Conservation (phyloP, 768 basidiomycete species). For the Boletus sp. region DNA sequence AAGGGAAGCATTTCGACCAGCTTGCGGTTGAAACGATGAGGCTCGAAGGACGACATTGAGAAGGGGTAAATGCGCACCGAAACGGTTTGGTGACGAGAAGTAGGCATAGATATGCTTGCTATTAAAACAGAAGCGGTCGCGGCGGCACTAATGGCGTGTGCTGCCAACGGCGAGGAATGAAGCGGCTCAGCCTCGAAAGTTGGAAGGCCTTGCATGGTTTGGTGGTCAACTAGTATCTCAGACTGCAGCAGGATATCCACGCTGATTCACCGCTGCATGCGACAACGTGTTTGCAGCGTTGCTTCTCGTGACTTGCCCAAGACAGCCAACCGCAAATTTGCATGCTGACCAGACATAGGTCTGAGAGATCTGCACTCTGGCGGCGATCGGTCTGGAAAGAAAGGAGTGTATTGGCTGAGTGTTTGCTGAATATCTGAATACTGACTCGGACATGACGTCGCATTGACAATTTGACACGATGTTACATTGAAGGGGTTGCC, state of each 20-base stretch:
- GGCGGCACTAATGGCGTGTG: slow-evolving; percentile 31
- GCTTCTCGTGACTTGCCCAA: slow-evolving; percentile 18
- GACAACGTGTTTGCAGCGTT: slow-evolving; percentile 34
- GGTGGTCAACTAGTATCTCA: slow-evolving; percentile 22
- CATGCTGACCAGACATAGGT: background rate
- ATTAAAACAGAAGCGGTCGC: slow-evolving; percentile 33
- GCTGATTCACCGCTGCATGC: slow-evolving; percentile 21
- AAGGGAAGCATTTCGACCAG: slow-evolving; percentile 39
- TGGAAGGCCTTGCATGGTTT: slow-evolving; percentile 33
- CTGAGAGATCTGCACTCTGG: background rate
- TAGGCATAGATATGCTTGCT: slow-evolving; percentile 28
- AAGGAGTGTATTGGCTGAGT: background rate
- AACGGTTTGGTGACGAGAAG: slow-evolving; percentile 26
- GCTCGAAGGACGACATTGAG: slow-evolving; percentile 11
- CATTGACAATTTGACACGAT: background rate
- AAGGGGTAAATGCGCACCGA: slow-evolving; percentile 27
- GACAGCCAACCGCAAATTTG: slow-evolving; percentile 3
- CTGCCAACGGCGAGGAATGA: slow-evolving; percentile 27
- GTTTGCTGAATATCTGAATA: background rate
- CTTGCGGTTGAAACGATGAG: slow-evolving; percentile 22
- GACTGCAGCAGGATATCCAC: slow-evolving; percentile 21
- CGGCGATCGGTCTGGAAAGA: background rate
- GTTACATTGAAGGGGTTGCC: background rate
- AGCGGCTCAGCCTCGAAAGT: slow-evolving; percentile 28
- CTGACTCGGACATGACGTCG: background rate